Evolutionary conservation across 176 grass and related monocot genomes (phyloP).

Genomic region (Triticum urartu): DNA sequence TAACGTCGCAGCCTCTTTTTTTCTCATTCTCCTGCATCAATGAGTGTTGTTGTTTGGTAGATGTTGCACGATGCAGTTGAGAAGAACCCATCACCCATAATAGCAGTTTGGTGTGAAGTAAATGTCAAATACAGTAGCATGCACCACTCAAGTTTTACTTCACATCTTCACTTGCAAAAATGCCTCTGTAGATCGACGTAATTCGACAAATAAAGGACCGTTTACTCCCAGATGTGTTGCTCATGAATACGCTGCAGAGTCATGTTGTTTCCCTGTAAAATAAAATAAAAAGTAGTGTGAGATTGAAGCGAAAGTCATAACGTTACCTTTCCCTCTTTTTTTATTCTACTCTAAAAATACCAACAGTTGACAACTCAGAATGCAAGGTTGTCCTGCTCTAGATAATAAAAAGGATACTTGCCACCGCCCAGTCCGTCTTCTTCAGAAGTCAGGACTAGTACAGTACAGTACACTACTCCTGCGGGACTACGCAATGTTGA

Average conservation of each 20-base stretch:
- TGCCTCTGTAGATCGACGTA: not conserved
- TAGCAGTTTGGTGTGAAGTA: conserved; percentile 1
- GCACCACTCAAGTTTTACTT: conserved; percentile 2
- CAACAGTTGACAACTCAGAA: conserved; percentile 23
- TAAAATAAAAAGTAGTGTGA: too few species aligned
- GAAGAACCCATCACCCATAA: conserved; percentile 16
- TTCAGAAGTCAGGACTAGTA: conserved; percentile 10
- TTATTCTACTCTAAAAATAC: not conserved
- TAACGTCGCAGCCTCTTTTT: not conserved
- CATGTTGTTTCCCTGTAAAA: too few species aligned
- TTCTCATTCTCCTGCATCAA: not conserved
- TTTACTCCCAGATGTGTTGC: conserved; percentile 10
- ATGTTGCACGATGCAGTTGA: conserved; percentile 12
- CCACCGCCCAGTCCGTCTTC: not conserved
- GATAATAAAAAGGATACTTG: not conserved
- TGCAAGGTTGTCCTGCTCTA: not conserved
- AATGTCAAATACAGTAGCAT: not conserved
- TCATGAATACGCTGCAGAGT: not conserved
- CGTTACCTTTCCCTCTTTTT: not conserved
- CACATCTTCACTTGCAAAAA: conserved; percentile 4
- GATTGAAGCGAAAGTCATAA: not conserved
- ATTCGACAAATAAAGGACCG: not conserved
- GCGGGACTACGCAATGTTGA: conserved; percentile 22
- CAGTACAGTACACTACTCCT: not conserved
- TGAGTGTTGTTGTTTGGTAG: conserved; percentile 23